Percentiles rank a stretch among this genome's conserved stretches.
Conservation (phyloP, 2,329 filamentous ascomycete genomes). For the Acarospora socialis region DNA sequence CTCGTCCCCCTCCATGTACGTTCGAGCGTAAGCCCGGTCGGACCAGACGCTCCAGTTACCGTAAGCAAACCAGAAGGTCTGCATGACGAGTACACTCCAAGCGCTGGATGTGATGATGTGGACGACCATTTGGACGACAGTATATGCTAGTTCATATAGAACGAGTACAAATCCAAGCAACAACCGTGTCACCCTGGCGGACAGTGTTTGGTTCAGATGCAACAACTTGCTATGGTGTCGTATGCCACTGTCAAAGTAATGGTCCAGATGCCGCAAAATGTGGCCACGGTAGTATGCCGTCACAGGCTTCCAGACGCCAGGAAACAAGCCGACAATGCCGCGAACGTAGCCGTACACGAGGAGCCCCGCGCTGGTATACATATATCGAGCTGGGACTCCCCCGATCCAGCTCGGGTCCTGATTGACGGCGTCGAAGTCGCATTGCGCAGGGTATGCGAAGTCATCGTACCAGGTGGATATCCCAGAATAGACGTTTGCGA, state of each 20-base stretch:
- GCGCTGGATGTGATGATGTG: no score
- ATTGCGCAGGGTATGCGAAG: no score
- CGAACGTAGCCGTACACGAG: constrained; percentile 1
- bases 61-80: constrained; percentile 4
- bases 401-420: background rate
- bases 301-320: no score
- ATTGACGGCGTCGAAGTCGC: constrained; percentile 2
- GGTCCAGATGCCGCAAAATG: constrained; percentile 2
- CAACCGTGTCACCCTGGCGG: background rate
- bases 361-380: constrained; percentile 2
- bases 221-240: background rate
- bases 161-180: background rate
- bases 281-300: no score
- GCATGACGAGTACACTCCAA: background rate
- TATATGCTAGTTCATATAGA: background rate
- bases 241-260: constrained; percentile 6
- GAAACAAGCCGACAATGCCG: no score
- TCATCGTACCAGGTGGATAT: no score
- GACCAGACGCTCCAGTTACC: constrained; percentile 1
- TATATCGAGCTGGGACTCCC: background rate
- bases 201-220: background rate
- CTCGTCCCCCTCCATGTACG: constrained; percentile 7
- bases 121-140: background rate
- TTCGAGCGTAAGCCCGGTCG: constrained; percentile 3
- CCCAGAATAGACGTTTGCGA: constrained; percentile 3